Base-by-base conservation (phyloP, 768 basidiomycete species). In the Hypholoma sublateritium region DNA sequence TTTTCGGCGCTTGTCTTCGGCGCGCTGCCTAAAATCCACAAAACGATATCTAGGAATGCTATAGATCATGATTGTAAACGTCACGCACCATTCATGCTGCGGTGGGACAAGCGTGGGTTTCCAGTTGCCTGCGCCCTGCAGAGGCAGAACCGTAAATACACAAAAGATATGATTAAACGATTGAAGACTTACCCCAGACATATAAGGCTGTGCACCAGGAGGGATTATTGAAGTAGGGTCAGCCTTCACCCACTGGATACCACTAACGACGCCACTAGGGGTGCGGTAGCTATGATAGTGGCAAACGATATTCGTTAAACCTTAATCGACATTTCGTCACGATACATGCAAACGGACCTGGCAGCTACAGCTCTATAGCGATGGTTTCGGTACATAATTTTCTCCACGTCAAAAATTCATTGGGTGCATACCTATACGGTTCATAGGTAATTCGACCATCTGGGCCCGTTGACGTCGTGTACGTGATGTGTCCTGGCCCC, bases 391-490 rank as follows among this genome's bases (percentile, higher is more conserved):
- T 25, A 34, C 32, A 13, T 21, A 16, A 48, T 48, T 17, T 34
- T 45, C 32, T 21, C 14, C 25, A 16, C n/a, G 14, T 34, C n/a
- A 45, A 47, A 32, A 13, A 28, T 37, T 41, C n/a, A n/a, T n/a
- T 42, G 41, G 34, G 24, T 34, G 72, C 84, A 60, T 64, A 88
- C 89, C 76, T 91, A 82, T 90, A 92, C 12, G 84, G 80, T 65
- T 91, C 86, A 67, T 92, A 92, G 53, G 79, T 66, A 28, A 82
- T 54, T 59, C 78, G 75, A 16, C 90, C 90, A 73, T 91, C 85
- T 36, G 81, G 74, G 2, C 77, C 78, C 0, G 75, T 79, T 1
- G 84, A 78, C 11, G 88, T 89, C 0, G 88, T 88, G 60, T 89
- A 91, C 19, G 87, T 89, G 64, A 87, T 77, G 36, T 87, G 72